phyloP scores from a whole-genome alignment of 345 rosid species.

The Ceriops zippeliana region DNA sequence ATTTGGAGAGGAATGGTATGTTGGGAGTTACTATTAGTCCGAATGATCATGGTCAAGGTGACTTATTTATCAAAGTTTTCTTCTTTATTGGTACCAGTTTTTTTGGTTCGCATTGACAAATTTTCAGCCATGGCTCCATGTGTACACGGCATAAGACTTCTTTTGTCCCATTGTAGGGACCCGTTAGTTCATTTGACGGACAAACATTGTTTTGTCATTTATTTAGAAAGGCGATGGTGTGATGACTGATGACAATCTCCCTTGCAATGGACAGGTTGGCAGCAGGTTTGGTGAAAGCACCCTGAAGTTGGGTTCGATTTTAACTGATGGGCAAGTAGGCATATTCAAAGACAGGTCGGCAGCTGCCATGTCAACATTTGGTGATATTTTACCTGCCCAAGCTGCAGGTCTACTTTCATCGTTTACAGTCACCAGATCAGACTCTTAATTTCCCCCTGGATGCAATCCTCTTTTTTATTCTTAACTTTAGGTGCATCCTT shows the following conservation, averaged over 20 bases:
- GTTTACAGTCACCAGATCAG: slow-evolving; percentile 63
- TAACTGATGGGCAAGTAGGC: slow-evolving; percentile 96
- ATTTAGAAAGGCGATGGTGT: slow-evolving; percentile 5
- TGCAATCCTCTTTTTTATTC: neutral
- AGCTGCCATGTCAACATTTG: slow-evolving; percentile 91
- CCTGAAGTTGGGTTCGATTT: slow-evolving; percentile 78
- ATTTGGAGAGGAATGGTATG: too few relatives aligned
- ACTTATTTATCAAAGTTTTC: too few relatives aligned
- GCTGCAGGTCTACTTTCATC: slow-evolving; percentile 99
- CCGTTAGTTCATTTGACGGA: too few relatives aligned
- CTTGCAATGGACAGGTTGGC: slow-evolving; percentile 60
- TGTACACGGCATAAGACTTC: too few relatives aligned
- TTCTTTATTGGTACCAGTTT: too few relatives aligned
- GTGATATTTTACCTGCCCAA: slow-evolving; percentile 91
- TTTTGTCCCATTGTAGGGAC: too few relatives aligned
- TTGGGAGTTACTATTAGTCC: too few relatives aligned
- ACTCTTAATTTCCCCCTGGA: slow-evolving; percentile 3
- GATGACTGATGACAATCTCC: slow-evolving; percentile 11
- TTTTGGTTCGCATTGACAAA: too few relatives aligned
- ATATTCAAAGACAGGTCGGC: slow-evolving; percentile 97
- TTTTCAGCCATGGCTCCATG: too few relatives aligned
- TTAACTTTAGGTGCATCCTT: neutral
- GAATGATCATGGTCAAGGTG: too few relatives aligned
- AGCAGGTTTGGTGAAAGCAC: slow-evolving; percentile 98
- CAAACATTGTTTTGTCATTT: neutral